Base-by-base conservation (phyloP, 1,139 yeast genomes). In the Protomyces macrosporus region DNA sequence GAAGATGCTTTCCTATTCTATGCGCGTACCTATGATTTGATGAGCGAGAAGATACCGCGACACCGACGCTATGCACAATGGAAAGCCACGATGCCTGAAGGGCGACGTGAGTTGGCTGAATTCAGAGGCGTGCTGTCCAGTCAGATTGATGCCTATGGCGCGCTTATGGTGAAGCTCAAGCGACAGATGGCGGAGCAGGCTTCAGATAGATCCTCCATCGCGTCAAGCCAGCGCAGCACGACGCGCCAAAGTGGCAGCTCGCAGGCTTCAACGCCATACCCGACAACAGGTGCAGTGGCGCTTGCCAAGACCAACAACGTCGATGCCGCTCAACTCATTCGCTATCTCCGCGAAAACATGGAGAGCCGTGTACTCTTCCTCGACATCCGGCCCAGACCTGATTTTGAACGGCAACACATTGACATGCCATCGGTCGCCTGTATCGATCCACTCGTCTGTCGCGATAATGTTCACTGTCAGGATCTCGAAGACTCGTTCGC, bases 391-490 rank as follows among this genome's bases (percentile, higher is more conserved):
- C 78, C 84, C 12, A 76, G 85, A 53, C 78, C 78, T 33, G 85
- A 82, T 52, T 88, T 80, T 72, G 80, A 82, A 54, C 78, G 77
- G 60, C 81, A 82, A 48, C 96, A 87, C 71, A 82, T 90, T 39
- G 78, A 80, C 30, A 75, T 80, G 42, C 73, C 76, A 0, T 81
- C 85, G 56, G 74, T 86, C 6, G 80, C 88, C 16, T 87, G 90
- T 71, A 81, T 90, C 12, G 95, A 88, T 65, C 96, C 96, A 0
- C 75, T 82, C 3, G 77, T 84, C 4, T 74, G 82, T 48, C 74
- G 79, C 35, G 73, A 76, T 2, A 75, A 76, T 6, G 77, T 81
- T 67, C 78, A 81, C 1, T 91, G 86, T 69, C 77, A 75, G 60
- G 89, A 85, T 63, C 73, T 90, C 36, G 88, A 86, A 69, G 81